Evolutionary conservation across 106 monocot species (phyloP).

Genomic region (Dendrobium catenatum): DNA sequence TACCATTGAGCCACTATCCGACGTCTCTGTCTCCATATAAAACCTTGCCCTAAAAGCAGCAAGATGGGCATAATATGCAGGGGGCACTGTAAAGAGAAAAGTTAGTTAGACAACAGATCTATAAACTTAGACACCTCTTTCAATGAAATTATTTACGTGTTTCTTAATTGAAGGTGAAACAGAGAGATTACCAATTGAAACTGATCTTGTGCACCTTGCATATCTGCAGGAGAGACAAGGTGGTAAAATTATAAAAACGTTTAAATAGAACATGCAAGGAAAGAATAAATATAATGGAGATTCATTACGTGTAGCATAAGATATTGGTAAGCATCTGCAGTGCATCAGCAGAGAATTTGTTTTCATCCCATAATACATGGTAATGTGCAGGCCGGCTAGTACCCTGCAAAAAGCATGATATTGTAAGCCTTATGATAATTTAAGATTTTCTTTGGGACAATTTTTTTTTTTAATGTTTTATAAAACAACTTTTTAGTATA

Average conservation of each 20-base stretch:
- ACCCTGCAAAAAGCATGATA: conserved; percentile 21
- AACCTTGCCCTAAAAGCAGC: conserved; percentile 36
- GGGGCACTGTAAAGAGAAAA: conserved; percentile 23
- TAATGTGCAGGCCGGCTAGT: conserved; percentile 78
- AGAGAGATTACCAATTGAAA: conserved; percentile 15
- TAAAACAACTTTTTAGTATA: too few species aligned
- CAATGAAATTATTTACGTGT: not conserved
- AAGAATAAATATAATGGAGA: not conserved
- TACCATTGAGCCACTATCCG: conserved; percentile 13
- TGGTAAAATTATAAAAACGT: too few species aligned
- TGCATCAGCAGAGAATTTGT: conserved; percentile 69
- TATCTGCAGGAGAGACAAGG: not conserved
- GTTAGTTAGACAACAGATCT: not conserved
- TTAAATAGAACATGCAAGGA: too few species aligned
- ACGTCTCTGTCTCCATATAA: conserved; percentile 21
- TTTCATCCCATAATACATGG: conserved; percentile 88
- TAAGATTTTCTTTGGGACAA: too few species aligned
- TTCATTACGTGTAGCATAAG: conserved; percentile 61
- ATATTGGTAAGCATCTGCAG: conserved; percentile 60
- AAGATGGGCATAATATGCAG: conserved; percentile 42
- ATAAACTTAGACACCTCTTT: not conserved
- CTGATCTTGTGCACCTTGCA: conserved; percentile 20
- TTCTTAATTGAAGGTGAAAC: not conserved
- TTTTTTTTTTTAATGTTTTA: too few species aligned
- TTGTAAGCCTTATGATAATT: not conserved